Evolutionary conservation across 106 monocot species (phyloP), one percentile per base, ranked within the genome.

Genomic region (Dendrobium nobile): DNA sequence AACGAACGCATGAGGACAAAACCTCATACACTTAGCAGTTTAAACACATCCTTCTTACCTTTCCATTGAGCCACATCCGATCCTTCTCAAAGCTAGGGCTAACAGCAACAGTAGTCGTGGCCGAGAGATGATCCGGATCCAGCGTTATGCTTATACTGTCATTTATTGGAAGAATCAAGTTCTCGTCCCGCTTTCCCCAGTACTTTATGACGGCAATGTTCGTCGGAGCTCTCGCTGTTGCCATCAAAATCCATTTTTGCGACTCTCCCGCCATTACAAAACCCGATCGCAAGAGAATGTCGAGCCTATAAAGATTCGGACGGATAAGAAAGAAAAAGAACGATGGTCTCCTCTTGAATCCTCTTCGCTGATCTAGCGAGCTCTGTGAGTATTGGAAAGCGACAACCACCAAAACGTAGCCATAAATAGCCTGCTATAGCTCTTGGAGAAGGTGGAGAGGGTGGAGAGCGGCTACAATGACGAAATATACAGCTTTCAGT

Each of bases 141-240:
- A 95, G 89, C 1, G 95, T 95, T 82, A 99, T 83, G 77, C 98
- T 99, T 83, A 99, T 95, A 88, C 93, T 95, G 37, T 91, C 95
- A 70, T 99, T 99, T 55, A 99, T 80, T 18, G 98, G 98, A 13
- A 99, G 94, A 81, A 95, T 92, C 45, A 99, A 84, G 43, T 86
- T 83, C 80, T 99, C 95, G 78, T 99, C 91, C 28, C 98, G 89
- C 90, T 99, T 99, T 27, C 98, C 98, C 95, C 98, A 95, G 82
- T 99, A 99, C 86, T 99, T 99, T 81, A 99, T 99, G 75, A 99
- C 95, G 13, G 98, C 98, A 26, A 99, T 99, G 85, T 99, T 99
- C 41, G 98, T 99, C 74, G 98, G 98, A 26, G 98, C 79, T 79
- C 89, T 86, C 40, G 87, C 95, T 26, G 98, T 99, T 44, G 87